Percentiles rank a stretch among this genome's conserved stretches.
phyloP scores from a whole-genome alignment of 2,329 filamentous ascomycete species.

The Metarhizium humberi region DNA sequence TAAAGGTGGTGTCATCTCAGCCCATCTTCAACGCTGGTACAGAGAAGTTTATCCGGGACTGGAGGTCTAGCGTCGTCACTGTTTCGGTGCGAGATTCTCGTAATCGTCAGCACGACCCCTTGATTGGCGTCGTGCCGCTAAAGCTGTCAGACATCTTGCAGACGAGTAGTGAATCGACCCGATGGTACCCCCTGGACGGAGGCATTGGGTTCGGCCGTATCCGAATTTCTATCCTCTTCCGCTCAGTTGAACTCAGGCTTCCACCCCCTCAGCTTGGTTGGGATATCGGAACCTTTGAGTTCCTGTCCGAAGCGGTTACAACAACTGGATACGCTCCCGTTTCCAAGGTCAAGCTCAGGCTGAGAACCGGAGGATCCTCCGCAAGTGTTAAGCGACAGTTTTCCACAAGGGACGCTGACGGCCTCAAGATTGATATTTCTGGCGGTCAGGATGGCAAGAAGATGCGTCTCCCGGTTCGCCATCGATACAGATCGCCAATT shows the following conservation, averaged over 20 bases:
- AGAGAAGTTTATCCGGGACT: slow-evolving; percentile 86
- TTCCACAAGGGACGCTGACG: slow-evolving; percentile 52
- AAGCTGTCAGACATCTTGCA: slow-evolving; percentile 83
- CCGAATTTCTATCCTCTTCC: slow-evolving; percentile 81
- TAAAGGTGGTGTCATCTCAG: slow-evolving; percentile 87
- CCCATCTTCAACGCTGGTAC: slow-evolving; percentile 97
- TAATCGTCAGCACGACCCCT: slow-evolving; percentile 87
- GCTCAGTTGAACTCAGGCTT: slow-evolving; percentile 75
- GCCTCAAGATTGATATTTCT: slow-evolving; percentile 39
- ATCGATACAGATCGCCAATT: slow-evolving; percentile 81
- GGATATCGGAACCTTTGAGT: slow-evolving; percentile 93
- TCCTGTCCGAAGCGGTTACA: slow-evolving; percentile 61
- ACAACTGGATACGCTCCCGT: slow-evolving; percentile 52
- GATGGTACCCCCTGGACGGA: slow-evolving; percentile 95
- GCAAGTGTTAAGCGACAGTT: slow-evolving; percentile 56
- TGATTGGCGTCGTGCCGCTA: slow-evolving; percentile 83
- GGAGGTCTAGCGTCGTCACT: slow-evolving; percentile 79
- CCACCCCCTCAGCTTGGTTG: slow-evolving; percentile 83
- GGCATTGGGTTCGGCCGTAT: slow-evolving; percentile 87
- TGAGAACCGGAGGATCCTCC: slow-evolving; percentile 78
- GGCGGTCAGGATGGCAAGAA: slow-evolving; percentile 28
- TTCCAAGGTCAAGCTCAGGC: slow-evolving; percentile 63
- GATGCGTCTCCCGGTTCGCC: slow-evolving; percentile 77
- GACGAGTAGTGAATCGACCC: slow-evolving; percentile 73
- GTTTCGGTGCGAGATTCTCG: slow-evolving; percentile 82